Conservation (phyloP, 2,329 filamentous ascomycete genomes). For the Onygenales sp. region DNA sequence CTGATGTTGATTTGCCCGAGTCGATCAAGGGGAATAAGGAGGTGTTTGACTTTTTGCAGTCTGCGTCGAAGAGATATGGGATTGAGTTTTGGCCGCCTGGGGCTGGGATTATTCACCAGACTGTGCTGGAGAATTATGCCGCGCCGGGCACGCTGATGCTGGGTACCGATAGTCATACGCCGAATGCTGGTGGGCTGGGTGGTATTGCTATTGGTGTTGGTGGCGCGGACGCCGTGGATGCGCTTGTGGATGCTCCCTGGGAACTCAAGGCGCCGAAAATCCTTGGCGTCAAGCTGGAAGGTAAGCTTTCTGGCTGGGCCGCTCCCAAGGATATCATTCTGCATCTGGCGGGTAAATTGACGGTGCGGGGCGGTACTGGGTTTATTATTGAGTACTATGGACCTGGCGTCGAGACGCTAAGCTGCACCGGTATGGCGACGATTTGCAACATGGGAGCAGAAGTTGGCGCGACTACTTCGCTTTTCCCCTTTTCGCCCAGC, state of each 20-base stretch:
- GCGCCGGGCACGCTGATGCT: conserved; percentile 98
- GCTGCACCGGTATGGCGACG: conserved; percentile 88
- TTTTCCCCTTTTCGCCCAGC: conserved; percentile 83
- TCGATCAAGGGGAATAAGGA: conserved; percentile 91
- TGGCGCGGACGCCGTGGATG: conserved; percentile 93
- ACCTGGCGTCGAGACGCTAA: conserved; percentile 78
- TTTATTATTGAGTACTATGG: conserved; percentile 93
- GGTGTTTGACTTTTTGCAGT: conserved; percentile 95
- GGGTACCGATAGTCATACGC: conserved; percentile 93
- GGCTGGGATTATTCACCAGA: conserved; percentile 94
- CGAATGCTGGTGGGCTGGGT: conserved; percentile 89
- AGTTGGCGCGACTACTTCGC: conserved; percentile 88
- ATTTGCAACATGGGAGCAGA: conserved; percentile 81
- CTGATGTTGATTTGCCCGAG: conserved; percentile 70
- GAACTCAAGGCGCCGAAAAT: conserved; percentile 92
- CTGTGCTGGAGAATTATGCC: conserved; percentile 93
- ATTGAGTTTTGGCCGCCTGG: conserved; percentile 95
- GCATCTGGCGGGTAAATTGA: conserved; percentile 76
- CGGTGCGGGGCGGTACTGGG: conserved; percentile 87
- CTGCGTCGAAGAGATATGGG: conserved; percentile 79
- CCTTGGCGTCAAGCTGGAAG: conserved; percentile 73
- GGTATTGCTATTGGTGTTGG: conserved; percentile 95
- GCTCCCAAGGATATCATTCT: conserved; percentile 95
- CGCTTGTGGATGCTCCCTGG: conserved; percentile 92
- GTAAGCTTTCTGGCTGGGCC: conserved; percentile 80